These are phyloP conservation scores for Prototheca cutis DNA, from an alignment of 163 green algal genomes.

Conservation along the genomic window DNA sequence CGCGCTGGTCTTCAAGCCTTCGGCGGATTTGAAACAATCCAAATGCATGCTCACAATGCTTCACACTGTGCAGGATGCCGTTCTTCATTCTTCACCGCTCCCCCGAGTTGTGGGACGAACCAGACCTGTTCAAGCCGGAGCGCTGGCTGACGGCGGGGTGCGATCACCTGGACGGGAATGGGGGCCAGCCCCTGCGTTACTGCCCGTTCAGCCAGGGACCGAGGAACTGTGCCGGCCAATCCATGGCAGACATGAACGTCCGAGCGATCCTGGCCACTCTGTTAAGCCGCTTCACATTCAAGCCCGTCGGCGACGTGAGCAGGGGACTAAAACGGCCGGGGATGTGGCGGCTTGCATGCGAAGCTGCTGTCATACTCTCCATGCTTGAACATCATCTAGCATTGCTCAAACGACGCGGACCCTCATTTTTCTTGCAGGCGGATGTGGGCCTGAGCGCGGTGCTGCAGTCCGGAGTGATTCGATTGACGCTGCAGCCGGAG, in stretches of 20 bases:
- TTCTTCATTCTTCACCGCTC: constrained; percentile 28
- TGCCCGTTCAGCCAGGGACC: constrained; percentile 6
- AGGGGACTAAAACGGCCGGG: too few relatives aligned
- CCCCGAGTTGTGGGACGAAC: constrained; percentile 18
- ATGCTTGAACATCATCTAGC: too few relatives aligned
- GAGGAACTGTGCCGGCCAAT: constrained; percentile 25
- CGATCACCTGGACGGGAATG: background rate
- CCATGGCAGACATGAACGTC: constrained; percentile 30
- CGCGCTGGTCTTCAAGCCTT: background rate
- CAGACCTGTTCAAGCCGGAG: constrained; percentile 32
- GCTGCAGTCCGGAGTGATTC: background rate
- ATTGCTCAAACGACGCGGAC: too few relatives aligned
- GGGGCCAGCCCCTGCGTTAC: background rate
- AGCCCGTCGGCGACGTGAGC: constrained; percentile 16
- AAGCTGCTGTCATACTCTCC: too few relatives aligned
- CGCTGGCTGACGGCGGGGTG: constrained; percentile 9
- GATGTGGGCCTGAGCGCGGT: background rate
- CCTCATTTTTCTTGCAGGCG: background rate
- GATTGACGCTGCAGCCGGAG: constrained; percentile 12
- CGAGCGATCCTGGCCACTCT: constrained; percentile 20
- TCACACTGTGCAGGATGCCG: constrained; percentile 10
- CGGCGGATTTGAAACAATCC: background rate
- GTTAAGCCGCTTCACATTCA: constrained; percentile 27
- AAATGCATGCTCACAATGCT: background rate
- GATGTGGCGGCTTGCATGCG: too few relatives aligned